Conservation (phyloP, 2,329 filamentous ascomycete genomes). For the Dryadomyces quercivorus region DNA sequence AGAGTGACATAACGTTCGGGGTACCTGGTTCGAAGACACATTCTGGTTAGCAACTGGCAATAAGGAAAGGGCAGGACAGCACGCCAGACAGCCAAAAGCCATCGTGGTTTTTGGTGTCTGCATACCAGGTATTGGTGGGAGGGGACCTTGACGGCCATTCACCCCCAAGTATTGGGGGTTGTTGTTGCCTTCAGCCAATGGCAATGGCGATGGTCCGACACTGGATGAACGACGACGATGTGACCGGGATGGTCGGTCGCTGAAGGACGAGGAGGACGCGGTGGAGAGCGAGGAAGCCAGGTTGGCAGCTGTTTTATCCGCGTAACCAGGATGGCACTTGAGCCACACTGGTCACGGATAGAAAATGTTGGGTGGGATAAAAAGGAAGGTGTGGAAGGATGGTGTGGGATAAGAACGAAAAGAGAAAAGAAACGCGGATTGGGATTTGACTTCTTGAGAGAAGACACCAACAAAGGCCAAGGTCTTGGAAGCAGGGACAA, state of each 20-base stretch:
- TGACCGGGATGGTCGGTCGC: conserved; percentile 32
- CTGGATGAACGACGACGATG: conserved; percentile 28
- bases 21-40: conserved; percentile 29
- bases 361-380: neutral
- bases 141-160: conserved; percentile 25
- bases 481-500: conserved; percentile 5
- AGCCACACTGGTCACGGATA: conserved; percentile 12
- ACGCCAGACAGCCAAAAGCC: neutral
- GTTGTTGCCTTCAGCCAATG: conserved; percentile 19
- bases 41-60: neutral
- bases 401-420: neutral
- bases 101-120: no score
- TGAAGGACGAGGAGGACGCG: conserved; percentile 42
- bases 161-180: conserved; percentile 24
- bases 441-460: neutral
- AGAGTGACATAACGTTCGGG: conserved; percentile 63
- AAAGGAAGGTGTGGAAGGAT: neutral
- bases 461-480: conserved; percentile 7
- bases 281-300: conserved; percentile 37
- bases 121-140: conserved; percentile 47
- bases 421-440: neutral
- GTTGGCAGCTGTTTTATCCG: conserved; percentile 20
- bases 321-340: conserved; percentile 15
- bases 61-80: neutral
- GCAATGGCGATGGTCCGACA: conserved; percentile 15